A percentile compares a stretch with the other conserved stretches of the same genome.
phyloP scores from a whole-genome alignment of 2,329 filamentous ascomycete species.

The Tolypocladium paradoxum region DNA sequence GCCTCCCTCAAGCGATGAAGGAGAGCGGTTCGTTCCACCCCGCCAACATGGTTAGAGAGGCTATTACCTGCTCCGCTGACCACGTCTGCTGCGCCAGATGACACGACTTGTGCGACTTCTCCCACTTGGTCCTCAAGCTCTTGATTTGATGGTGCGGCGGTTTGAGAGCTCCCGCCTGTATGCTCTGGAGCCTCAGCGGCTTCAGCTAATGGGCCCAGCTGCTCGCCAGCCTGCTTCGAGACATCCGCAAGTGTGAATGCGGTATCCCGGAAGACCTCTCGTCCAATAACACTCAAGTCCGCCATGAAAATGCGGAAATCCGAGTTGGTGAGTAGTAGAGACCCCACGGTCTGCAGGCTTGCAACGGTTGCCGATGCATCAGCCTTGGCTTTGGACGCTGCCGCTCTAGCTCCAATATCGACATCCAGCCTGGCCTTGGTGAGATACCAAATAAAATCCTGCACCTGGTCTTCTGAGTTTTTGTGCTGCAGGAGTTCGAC shows the following conservation, averaged over 20 bases:
- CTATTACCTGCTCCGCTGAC: slow-evolving; percentile 55
- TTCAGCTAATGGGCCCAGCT: slow-evolving; percentile 60
- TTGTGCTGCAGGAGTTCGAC: slow-evolving; percentile 76
- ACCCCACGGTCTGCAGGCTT: slow-evolving; percentile 73
- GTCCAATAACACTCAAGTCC: slow-evolving; percentile 67
- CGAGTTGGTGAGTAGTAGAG: slow-evolving; percentile 76
- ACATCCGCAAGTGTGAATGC: slow-evolving; percentile 68
- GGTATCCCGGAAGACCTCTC: slow-evolving; percentile 79
- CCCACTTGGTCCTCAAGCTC: slow-evolving; percentile 50
- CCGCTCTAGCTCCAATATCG: slow-evolving; percentile 17
- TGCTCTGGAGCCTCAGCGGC: slow-evolving; percentile 35
- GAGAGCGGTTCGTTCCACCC: slow-evolving; percentile 63
- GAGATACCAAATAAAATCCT: slow-evolving; percentile 84
- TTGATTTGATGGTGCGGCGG: slow-evolving; percentile 39
- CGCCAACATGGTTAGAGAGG: slow-evolving; percentile 59
- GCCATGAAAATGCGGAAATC: slow-evolving; percentile 82
- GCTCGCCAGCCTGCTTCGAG: slow-evolving; percentile 62
- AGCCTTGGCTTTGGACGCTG: slow-evolving; percentile 20
- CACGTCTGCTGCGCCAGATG: slow-evolving; percentile 42
- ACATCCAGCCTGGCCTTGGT: slow-evolving; percentile 54
- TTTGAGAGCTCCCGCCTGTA: slow-evolving; percentile 12
- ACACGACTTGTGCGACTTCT: slow-evolving; percentile 42
- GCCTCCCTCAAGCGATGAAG: slow-evolving; percentile 66
- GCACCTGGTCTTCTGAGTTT: slow-evolving; percentile 74
- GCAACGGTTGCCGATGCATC: slow-evolving; percentile 45